These are phyloP conservation scores for Pseudogymnoascus sp. DNA, from an alignment of 2,329 filamentous ascomycete species.

Conservation along the genomic window DNA sequence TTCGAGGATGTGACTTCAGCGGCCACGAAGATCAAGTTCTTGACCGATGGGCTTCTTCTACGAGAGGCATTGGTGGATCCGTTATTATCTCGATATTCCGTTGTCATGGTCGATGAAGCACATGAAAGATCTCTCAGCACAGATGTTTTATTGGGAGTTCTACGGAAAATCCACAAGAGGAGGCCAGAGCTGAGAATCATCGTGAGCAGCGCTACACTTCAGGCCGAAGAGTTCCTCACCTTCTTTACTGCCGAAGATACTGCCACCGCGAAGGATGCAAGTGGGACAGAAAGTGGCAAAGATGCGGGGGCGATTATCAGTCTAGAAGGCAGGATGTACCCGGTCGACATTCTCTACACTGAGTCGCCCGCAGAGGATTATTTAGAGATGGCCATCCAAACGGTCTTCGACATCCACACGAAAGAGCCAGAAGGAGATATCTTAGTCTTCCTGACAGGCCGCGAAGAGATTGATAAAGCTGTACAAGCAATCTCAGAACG, in stretches of 20 bases:
- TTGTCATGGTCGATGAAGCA: conserved; percentile 97
- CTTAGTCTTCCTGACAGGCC: conserved; percentile 82
- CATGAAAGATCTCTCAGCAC: conserved; percentile 91
- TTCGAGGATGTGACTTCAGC: conserved; percentile 89
- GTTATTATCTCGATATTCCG: conserved; percentile 80
- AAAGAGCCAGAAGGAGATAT: conserved; percentile 80
- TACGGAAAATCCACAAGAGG: conserved; percentile 83
- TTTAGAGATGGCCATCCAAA: conserved; percentile 72
- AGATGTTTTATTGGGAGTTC: conserved; percentile 78
- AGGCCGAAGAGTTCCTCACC: conserved; percentile 75
- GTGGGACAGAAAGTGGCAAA: conserved; percentile 29
- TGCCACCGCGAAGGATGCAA: conserved; percentile 22
- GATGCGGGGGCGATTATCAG: conserved; percentile 63
- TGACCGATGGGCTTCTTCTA: conserved; percentile 88
- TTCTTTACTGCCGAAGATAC: conserved; percentile 56
- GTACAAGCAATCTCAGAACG: conserved; percentile 75
- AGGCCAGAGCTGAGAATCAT: conserved; percentile 79
- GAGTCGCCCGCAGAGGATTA: conserved; percentile 78
- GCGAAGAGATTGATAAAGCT: conserved; percentile 83
- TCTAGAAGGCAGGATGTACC: conserved; percentile 80
- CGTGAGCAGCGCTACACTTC: conserved; percentile 86
- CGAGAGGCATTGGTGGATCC: conserved; percentile 92
- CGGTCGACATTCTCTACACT: conserved; percentile 80
- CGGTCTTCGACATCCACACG: conserved; percentile 80
- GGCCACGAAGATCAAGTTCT: conserved; percentile 83